Base-by-base conservation (phyloP, 208 protist species). In the Blechomonas ayalai region DNA sequence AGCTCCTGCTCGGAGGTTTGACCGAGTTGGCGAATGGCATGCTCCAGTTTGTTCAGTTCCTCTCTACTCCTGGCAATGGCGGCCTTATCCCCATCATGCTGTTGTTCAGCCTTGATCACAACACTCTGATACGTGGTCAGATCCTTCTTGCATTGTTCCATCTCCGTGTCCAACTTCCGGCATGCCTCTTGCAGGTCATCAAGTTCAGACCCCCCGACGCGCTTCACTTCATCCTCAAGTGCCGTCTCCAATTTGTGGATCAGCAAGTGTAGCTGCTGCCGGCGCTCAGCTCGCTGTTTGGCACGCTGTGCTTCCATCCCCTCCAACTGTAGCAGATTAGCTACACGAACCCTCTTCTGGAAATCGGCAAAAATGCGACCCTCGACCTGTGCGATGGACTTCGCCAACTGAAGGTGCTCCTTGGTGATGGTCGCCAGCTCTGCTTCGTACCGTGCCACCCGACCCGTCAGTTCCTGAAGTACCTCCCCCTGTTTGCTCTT, bases 291-390 rank as follows among this genome's bases (percentile, higher is more conserved):
- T 15, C 75, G 67, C 44, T 83, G 52, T 43, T 76, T 58, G 15
- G 54, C 43, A 20, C 58, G 38, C 27, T 77, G 44, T 19, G 48
- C 59, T 45, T 92, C 49, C 48, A 60, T 26, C 15, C 76, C 70
- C 62, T 98, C 95, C 29, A 94, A 80, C 29, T 95, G 78, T 44
- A 77, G 52, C 29, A 98, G 73, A 41, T 96, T 88, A 0, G 66
- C 52, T 0, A 98, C 61, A 25, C 87, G 72, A 22, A 97, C 69
- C 34, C 49, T 63, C 32, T 75, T 54, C 47, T 93, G 78, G 55
- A 99, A 97, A 7, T 75, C 78, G 7, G 48, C 62, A 57, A 98
- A 98, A 7, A 97, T 50, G 34, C 59, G 55, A 2, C 82, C 74
- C 63, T 97, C 95, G 0, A 88, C 59, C 13, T 52, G 38, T 28